Base-by-base conservation (phyloP, 495 filamentous ascomycete genomes). In the Penicillium samsonianum region DNA sequence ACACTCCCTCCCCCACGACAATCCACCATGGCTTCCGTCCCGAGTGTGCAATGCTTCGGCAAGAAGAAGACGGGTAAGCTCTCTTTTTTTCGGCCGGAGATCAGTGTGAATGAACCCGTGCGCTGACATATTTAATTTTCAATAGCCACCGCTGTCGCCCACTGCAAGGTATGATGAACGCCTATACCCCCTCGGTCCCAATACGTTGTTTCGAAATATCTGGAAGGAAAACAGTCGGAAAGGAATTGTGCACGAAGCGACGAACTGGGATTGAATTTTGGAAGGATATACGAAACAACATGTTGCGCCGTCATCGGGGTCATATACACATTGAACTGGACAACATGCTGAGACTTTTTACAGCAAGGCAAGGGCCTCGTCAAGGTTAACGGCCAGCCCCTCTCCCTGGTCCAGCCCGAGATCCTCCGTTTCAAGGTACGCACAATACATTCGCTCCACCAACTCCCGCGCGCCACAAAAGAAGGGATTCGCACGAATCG, bases 321-420 rank as follows among this genome's bases (percentile, higher is more conserved):
- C 22, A 57, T 31, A 52, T 26, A 55, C 44, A 60, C 11, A 26
- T 11, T 48, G 43, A 41, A 48, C 33, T 55, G 63, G 67, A 68
- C 59, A 62, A 46, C 42, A 63, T 59, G 63, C 73, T 76, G 65
- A 76, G 70, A 65, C 59, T 68, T 65, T 56, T 65, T 72, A 74
- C 72, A 92, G 90, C 79, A 87, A 78, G 91, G 91, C 71, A 90
- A 89, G 75, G 94, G 94, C 77, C 89, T 98, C 68, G 83, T 98
- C 80, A 96, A 92, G 84, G 94, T 98, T 74, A 98, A 98, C 84
- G 94, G 94, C 78, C 88, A 91, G 79, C 94, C 94, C 64, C 84
- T 98, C 71, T 83, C 83, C 66, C 90, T 98, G 67, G 89, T 96
- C 66, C 87, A 96, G 81, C 91, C 94, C 63, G 90, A 96, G 81